These are phyloP conservation scores for Neofusicoccum cordaticola DNA, from an alignment of 2,329 filamentous ascomycete genomes.

Conservation along the genomic window DNA sequence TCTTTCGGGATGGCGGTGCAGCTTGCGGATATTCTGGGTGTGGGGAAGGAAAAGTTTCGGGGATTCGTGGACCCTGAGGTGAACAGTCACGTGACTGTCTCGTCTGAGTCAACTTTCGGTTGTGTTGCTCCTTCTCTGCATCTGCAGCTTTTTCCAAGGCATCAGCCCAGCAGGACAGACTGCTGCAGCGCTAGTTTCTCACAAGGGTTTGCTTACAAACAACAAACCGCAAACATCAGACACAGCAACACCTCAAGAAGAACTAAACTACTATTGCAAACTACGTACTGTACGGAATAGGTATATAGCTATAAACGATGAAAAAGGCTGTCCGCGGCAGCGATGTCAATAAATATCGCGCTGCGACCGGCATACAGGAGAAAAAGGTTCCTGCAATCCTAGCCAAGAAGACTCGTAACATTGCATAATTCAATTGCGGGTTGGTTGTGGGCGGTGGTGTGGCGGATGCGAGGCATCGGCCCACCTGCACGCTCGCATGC, in stretches of 20 bases:
- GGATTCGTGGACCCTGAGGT: not conserved
- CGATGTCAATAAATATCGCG: not conserved
- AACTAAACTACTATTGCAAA: conserved; percentile 13
- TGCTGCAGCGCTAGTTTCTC: too few species aligned
- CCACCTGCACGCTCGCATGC: not conserved
- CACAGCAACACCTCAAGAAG: not conserved
- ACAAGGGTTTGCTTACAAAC: too few species aligned
- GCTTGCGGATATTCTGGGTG: not conserved
- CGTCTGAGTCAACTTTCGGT: too few species aligned
- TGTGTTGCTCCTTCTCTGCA: too few species aligned
- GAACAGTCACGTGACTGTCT: not conserved
- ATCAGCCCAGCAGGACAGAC: not conserved
- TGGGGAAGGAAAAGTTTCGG: not conserved
- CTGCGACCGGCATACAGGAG: not conserved
- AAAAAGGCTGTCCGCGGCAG: not conserved
- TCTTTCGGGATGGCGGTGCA: not conserved
- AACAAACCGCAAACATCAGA: not conserved
- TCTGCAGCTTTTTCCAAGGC: not conserved
- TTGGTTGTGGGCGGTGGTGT: not conserved
- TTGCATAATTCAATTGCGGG: not conserved
- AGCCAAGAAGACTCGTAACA: conserved; percentile 15
- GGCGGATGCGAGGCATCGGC: too few species aligned
- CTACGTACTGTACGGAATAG: conserved; percentile 15
- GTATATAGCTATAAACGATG: conserved; percentile 13
- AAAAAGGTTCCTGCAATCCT: not conserved